Base-by-base conservation (phyloP, 2,329 filamentous ascomycete genomes). In the Diaporthe aspalathi region DNA sequence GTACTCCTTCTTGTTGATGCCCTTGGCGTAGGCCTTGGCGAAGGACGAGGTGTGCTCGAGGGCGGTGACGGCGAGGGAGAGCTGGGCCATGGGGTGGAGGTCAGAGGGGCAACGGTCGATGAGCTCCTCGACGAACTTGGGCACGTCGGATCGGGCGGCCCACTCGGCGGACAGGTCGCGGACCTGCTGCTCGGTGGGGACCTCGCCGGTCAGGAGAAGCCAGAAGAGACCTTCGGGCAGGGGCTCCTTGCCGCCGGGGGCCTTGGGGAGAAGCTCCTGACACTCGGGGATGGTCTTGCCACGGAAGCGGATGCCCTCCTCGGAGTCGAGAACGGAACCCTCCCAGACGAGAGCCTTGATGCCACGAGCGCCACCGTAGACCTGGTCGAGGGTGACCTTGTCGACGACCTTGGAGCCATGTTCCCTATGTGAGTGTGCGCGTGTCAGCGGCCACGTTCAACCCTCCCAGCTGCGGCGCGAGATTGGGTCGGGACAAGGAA, bases 331-430 rank as follows among this genome's bases (percentile, higher is more conserved):
- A 79, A 99, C 96, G 80, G 96, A 99, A 79, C 95, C 92, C 87
- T 99, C 96, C 96, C 96, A 99, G 80, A 99, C 96, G 74, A 99
- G 92, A 78, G 92, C 92, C 91, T 98, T 99, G 88, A 99, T 97
- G 81, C 96, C 95, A 88, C 96, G 95, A 81, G 96, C 96, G 91
- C 96, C 96, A 83, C 96, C 96, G 84, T 98, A 99, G 82, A 97
- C 96, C 88, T 99, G 96, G 89, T 98, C 96, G 77, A 99, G 93
- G 74, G 96, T 99, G 83, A 99, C 94, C 90, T 98, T 94, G 84
- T 96, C 95, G 78, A 99, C 83, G 80, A 98, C 94, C 88, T 95
- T 98, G 89, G 89, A 93, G 83, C 96, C 96, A 84, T 97, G 91
- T 82, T 97, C 95, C 87, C 94, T 97, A 78, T 73, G 50, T 70